Evolutionary conservation across 2,329 filamentous ascomycete genomes (phyloP), one percentile per base, ranked within the genome.

Genomic region (Ceratocystis huliohia): DNA sequence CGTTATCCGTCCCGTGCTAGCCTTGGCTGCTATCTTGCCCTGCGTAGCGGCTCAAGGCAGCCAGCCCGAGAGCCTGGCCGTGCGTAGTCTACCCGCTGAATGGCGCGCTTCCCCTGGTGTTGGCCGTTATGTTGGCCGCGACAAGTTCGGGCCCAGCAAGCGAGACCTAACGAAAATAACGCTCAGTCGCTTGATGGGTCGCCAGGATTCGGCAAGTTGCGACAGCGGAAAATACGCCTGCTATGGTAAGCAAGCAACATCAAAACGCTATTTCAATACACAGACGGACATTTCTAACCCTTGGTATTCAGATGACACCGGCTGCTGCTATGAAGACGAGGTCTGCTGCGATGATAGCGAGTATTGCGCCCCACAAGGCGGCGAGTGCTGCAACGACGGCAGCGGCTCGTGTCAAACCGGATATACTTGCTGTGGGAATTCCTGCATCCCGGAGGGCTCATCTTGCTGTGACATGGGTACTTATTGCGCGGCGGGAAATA

Each of bases 301-400:
- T 25, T 10, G 15, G 7, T 8, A 10, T 25, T 20, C 44, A 63
- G 61, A 63, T 25, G 37, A 8, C 8, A 22, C n/a, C 45, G 61
- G 61, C 20, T 63, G 61, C 33, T 63, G 61, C n/a, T 5, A 46
- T n/a, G 45, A 13, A 17, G 61, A 28, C n/a, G 22, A 41, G 10
- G 17, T 28, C 4, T 63, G 33, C 41, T 63, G 61, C 37, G 13
- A 22, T 1, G 6, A 20, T 33, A 22, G n/a, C 33, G 22, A 20
- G 6, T 63, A 46, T 13, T 63, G 61, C 25, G 61, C 37, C 20
- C 61, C 61, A 15, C 13, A 22, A 4, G 61, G n/a, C 13, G 61
- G 61, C 20, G 33, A 63, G 22, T 46, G 61, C 61, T 63, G 61
- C 25, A 33, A n/a, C 13, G 48, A 53, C 15, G 48, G 48, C n/a